Evolutionary conservation across 768 basidiomycete species (phyloP).

Genomic region (Boletus subparvulus): DNA sequence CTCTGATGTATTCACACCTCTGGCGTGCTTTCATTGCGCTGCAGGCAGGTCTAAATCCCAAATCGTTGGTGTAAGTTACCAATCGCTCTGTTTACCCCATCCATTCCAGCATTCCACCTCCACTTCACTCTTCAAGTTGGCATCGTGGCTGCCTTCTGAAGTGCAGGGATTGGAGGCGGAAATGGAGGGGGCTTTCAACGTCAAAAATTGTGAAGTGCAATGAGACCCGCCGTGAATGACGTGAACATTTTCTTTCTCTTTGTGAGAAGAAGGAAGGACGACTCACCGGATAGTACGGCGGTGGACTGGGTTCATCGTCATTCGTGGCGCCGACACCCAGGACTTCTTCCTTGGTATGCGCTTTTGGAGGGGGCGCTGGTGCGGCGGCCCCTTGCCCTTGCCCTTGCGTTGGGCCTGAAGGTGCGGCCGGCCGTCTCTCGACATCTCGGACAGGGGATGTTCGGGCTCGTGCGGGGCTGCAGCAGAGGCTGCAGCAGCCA

Average conservation of each 20-base stretch:
- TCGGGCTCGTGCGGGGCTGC: not conserved
- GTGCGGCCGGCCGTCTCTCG: not conserved
- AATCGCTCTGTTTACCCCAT: not conserved
- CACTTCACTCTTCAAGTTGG: not conserved
- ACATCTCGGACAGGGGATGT: not conserved
- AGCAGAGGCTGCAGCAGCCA: not conserved
- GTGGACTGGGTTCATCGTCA: not conserved
- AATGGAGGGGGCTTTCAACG: not conserved
- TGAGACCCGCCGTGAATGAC: not conserved
- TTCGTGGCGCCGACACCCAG: too few species aligned
- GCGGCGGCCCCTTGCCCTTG: not conserved
- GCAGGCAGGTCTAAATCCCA: not conserved
- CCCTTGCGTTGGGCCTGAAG: not conserved
- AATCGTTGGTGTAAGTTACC: not conserved
- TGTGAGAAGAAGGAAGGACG: too few species aligned
- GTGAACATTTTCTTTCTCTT: not conserved
- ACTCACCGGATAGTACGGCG: conserved; percentile 12
- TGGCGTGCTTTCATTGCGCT: too few species aligned
- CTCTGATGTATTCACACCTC: too few species aligned
- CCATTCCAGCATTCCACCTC: too few species aligned
- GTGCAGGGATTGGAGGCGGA: not conserved
- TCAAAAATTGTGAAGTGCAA: not conserved
- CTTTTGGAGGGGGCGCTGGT: not conserved
- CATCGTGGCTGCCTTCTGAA: not conserved
- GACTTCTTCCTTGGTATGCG: not conserved